phyloP scores from a whole-genome alignment of 345 rosid species.

The Eucalyptus camaldulensis region DNA sequence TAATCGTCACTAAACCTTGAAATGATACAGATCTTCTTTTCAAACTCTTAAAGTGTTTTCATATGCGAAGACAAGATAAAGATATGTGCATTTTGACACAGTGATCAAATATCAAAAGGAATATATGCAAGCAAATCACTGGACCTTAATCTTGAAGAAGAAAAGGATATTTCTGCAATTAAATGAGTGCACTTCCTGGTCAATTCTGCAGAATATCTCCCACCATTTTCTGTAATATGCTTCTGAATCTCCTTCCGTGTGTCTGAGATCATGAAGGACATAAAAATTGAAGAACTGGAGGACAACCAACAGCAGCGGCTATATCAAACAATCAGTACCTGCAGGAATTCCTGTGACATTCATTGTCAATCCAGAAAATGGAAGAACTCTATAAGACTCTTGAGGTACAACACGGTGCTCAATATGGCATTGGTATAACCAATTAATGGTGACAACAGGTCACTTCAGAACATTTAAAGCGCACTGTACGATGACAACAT shows the following conservation, averaged over 20 bases:
- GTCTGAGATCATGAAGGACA: slow-evolving; percentile 26
- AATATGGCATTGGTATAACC: slow-evolving; percentile 74
- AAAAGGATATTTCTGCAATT: slow-evolving; percentile 84
- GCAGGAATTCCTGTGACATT: slow-evolving; percentile 57
- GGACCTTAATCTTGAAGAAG: neutral
- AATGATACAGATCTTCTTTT: neutral
- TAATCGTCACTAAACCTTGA: neutral
- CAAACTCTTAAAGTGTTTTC: neutral
- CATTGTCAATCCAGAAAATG: slow-evolving; percentile 71
- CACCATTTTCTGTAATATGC: slow-evolving; percentile 53
- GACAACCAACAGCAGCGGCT: neutral
- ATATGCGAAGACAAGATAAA: neutral
- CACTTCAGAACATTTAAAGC: slow-evolving; percentile 65
- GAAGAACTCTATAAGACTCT: slow-evolving; percentile 70
- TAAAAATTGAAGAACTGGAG: neutral
- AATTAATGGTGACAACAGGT: slow-evolving; percentile 32
- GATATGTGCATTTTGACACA: neutral
- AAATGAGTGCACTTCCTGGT: slow-evolving; percentile 81
- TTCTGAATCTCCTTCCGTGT: slow-evolving; percentile 72
- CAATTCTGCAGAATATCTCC: slow-evolving; percentile 72
- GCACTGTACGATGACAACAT: slow-evolving; percentile 42
- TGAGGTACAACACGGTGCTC: slow-evolving; percentile 92
- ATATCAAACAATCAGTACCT: slow-evolving; percentile 25
- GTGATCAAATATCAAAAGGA: neutral
- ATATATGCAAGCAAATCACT: neutral